Conservation (phyloP, 78 protist species). For the Dictyostelium brefeldianum region DNA sequence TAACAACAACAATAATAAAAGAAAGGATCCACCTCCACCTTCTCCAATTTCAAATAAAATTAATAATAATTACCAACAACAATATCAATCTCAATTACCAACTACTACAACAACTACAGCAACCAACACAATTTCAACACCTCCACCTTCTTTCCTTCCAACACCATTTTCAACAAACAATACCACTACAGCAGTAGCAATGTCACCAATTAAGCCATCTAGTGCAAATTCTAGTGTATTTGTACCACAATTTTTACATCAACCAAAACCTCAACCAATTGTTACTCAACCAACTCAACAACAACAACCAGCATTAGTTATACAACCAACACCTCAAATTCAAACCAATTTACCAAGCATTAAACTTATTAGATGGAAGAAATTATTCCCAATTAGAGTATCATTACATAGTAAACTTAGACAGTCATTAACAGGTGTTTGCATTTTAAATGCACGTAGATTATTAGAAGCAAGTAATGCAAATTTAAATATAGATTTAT, state of each 20-base stretch:
- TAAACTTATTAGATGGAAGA: neutral
- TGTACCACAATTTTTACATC: neutral
- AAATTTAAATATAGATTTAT: neutral
- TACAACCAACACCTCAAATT: neutral
- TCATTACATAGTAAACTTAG: slow-evolving; percentile 17
- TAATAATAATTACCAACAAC: neutral
- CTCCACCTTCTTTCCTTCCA: neutral
- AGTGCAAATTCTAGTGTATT: slow-evolving; percentile 25
- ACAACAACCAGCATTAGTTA: neutral
- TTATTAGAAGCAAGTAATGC: neutral
- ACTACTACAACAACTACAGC: neutral
- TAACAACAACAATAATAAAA: neutral
- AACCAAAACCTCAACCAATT: neutral
- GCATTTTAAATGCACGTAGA: neutral
- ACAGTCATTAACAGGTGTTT: slow-evolving; percentile 31
- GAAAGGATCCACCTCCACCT: slow-evolving; percentile 64
- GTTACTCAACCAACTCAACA: neutral
- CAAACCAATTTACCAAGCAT: neutral
- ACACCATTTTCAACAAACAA: neutral
- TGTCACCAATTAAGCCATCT: neutral
- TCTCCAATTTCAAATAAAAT: slow-evolving; percentile 20
- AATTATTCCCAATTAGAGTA: slow-evolving; percentile 15
- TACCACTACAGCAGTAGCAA: neutral
- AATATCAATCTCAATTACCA: neutral
- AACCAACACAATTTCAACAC: too few species aligned